Base-by-base conservation (phyloP, 345 rosid genomes). In the Trapa incisa region DNA sequence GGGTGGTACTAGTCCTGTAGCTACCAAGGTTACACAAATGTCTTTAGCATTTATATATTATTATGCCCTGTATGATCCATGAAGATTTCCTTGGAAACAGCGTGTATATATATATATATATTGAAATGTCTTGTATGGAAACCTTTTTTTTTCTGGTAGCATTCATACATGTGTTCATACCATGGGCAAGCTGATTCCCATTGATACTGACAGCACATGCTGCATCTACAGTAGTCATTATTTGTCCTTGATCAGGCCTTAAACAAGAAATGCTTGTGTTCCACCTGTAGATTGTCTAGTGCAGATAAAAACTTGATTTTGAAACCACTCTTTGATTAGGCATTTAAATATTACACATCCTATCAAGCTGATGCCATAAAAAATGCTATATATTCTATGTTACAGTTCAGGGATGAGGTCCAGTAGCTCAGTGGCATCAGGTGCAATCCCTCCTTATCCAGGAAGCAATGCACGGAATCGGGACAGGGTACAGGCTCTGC, bases 401-500 rank as follows among this genome's bases (percentile, higher is more conserved):
- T 62, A 68, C 84, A 86, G 89, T 70, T 76, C 84, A 3, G 81
- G 83, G 79, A 85, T 86, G 64, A 84, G 96, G 74, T 80, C 87
- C 0, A 91, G 96, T 37, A 86, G 88, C 77, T 83, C 97, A 2
- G 85, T 80, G 43, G 74, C 85, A 64, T 81, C 96, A 37, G 75
- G 89, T 0, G 75, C 85, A 80, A 81, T 84, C 69, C 89, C 91
- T 13, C 88, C 96, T 64, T 94, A 89, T 74, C 93, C 88, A 9
- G 99, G 96, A 72, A 94, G 96, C 80, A 91, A 84, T 66, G 89
- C 91, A 22, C 84, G 99, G 32, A 79, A 86, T n/a, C 84, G 87
- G 61, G 96, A 89, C 70, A 79, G 99, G 76, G 87, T 86, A 67
- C 99, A 87, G 75, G 97, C 97, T 37, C 88, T 91, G 50, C 96